Conservation (phyloP, 2,329 filamentous ascomycete species). For the Cladosporium austrohemisphaericum region DNA sequence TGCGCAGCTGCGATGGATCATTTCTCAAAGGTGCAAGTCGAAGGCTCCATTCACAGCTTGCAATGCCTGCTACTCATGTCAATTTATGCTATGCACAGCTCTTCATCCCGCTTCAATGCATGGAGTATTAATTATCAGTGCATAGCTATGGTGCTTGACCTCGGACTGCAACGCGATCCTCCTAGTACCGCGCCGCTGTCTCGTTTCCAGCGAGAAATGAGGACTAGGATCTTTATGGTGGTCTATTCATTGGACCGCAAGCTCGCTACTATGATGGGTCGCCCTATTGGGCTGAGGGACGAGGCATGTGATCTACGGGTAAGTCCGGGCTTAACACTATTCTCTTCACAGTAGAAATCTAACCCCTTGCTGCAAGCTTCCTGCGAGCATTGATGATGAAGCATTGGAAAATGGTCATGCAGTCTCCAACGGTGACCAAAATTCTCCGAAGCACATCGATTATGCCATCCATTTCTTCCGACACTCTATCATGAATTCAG, state of each 20-base stretch:
- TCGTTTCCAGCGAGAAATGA: background rate
- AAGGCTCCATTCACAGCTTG: background rate
- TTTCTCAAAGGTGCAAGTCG: background rate
- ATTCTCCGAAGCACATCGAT: background rate
- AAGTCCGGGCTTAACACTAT: no score
- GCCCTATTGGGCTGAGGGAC: background rate
- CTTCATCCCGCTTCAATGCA: constrained; percentile 2
- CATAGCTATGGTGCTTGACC: constrained; percentile 2
- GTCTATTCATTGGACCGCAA: background rate
- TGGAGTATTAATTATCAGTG: constrained; percentile 1
- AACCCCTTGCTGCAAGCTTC: no score
- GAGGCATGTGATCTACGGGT: constrained; percentile 4
- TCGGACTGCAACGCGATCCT: background rate
- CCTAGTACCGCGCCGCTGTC: background rate
- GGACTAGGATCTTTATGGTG: background rate
- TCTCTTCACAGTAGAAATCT: no score
- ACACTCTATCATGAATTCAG: background rate
- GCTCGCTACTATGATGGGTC: background rate
- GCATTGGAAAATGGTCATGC: background rate
- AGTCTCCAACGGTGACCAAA: no score
- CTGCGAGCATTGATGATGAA: background rate
- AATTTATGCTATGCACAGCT: background rate
- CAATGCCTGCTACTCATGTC: background rate
- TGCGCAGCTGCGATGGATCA: background rate
- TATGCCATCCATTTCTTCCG: background rate